Evolutionary conservation across 78 protist species (phyloP).

Genomic region (Dictyostelium purpureum): DNA sequence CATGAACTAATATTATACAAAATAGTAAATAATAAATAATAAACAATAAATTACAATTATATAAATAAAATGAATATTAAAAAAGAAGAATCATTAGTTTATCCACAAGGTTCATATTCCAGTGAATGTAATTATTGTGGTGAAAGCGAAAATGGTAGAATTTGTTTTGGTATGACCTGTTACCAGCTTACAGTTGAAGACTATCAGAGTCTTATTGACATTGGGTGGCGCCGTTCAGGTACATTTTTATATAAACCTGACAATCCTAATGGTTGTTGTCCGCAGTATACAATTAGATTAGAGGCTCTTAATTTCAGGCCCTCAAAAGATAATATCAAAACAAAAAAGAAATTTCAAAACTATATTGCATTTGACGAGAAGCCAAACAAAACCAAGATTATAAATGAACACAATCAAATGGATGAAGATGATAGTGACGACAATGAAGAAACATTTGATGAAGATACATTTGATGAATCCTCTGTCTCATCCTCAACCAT

Average conservation of each 20-base stretch:
- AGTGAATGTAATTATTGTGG: conserved; percentile 62
- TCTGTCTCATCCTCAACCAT: background rate
- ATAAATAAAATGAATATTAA: background rate
- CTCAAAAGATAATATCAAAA: conserved; percentile 33
- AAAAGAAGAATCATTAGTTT: conserved; percentile 14
- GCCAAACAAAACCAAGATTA: too few relatives aligned
- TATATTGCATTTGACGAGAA: background rate
- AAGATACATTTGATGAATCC: too few relatives aligned
- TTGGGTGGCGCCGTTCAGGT: conserved; percentile 86
- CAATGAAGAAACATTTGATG: background rate
- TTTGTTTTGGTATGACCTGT: conserved; percentile 41
- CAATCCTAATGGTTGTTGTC: conserved; percentile 64
- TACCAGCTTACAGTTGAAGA: conserved; percentile 39
- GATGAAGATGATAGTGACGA: background rate
- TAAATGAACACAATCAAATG: too few relatives aligned
- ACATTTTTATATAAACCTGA: conserved; percentile 80
- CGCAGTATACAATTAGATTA: conserved; percentile 82
- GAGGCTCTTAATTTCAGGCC: conserved; percentile 29
- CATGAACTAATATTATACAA: too few relatives aligned
- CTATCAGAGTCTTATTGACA: conserved; percentile 54
- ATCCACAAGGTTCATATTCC: conserved; percentile 29
- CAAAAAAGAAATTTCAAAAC: conserved; percentile 5
- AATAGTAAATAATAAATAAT: too few relatives aligned
- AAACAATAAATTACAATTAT: too few relatives aligned
- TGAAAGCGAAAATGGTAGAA: conserved; percentile 35